Conservation (phyloP, 2,329 filamentous ascomycete species). For the Rhexocercosporidium sp. region DNA sequence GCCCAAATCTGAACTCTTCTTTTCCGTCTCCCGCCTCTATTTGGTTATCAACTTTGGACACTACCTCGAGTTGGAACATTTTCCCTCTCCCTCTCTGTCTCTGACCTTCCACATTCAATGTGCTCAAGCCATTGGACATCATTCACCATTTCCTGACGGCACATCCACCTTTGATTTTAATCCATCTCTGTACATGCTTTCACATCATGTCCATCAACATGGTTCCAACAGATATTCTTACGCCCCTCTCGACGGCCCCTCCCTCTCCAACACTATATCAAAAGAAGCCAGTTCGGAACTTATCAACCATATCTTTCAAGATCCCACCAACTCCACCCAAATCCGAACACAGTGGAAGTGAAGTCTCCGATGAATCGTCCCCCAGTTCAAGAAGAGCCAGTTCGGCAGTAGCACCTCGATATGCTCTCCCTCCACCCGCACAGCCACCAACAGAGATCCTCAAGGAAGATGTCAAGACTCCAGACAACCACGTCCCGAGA, state of each 20-base stretch:
- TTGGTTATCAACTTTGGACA: not conserved
- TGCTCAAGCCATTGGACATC: not conserved
- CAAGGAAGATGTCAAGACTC: slow-evolving; percentile 79
- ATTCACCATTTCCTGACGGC: not conserved
- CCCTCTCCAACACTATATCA: slow-evolving; percentile 15
- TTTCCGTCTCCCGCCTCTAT: not conserved
- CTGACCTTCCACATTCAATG: not conserved
- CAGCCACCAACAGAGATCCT: slow-evolving; percentile 64
- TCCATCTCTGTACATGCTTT: not conserved
- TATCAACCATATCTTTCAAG: slow-evolving; percentile 19
- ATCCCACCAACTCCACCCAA: slow-evolving; percentile 41
- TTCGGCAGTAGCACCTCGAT: slow-evolving; percentile 26
- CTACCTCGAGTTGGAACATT: slow-evolving; percentile 6
- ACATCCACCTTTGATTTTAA: not conserved
- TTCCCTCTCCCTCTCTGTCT: not conserved
- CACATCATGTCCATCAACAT: slow-evolving; percentile 18
- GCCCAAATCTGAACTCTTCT: slow-evolving; percentile 14
- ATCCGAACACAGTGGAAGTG: slow-evolving; percentile 34
- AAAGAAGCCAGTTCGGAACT: slow-evolving; percentile 18
- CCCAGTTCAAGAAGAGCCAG: slow-evolving; percentile 30
- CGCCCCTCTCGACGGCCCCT: slow-evolving; percentile 3
- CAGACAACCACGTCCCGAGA: slow-evolving; percentile 79
- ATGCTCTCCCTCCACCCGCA: slow-evolving; percentile 70
- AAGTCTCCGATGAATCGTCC: slow-evolving; percentile 30
- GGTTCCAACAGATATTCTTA: not conserved